Percentiles rank a stretch among this genome's conserved stretches.
phyloP scores from a whole-genome alignment of 768 basidiomycete genomes.

The Tricholoma sp. region DNA sequence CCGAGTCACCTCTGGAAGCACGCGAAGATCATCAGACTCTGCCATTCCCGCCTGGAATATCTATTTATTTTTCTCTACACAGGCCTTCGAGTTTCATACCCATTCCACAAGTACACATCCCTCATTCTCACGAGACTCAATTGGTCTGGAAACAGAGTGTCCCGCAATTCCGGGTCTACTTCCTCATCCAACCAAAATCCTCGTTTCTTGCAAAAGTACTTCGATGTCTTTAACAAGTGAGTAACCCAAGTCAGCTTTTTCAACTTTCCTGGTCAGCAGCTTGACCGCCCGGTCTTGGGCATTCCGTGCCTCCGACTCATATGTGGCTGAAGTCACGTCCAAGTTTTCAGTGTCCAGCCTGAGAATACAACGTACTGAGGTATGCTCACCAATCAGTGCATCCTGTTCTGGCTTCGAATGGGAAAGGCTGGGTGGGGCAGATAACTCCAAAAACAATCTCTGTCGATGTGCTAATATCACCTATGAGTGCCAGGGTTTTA shows the following conservation, averaged over 20 bases:
- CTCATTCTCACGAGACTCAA: too few species aligned
- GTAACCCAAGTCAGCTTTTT: slow-evolving; percentile 14
- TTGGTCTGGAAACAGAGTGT: too few species aligned
- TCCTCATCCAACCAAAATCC: slow-evolving; percentile 8
- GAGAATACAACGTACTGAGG: background rate
- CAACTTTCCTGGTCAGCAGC: slow-evolving; percentile 16
- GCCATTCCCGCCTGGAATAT: too few species aligned
- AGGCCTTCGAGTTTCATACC: too few species aligned
- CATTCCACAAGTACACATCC: too few species aligned
- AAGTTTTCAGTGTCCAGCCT: background rate
- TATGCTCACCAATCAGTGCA: slow-evolving; percentile 6
- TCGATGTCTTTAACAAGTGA: slow-evolving; percentile 15
- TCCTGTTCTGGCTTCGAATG: slow-evolving; percentile 5
- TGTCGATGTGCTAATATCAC: slow-evolving; percentile 2
- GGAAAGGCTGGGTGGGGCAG: background rate
- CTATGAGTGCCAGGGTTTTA: background rate
- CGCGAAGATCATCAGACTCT: too few species aligned
- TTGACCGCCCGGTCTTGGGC: slow-evolving; percentile 7
- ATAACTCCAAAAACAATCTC: slow-evolving; percentile 1
- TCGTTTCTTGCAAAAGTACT: slow-evolving; percentile 10
- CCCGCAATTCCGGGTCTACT: too few species aligned
- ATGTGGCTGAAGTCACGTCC: slow-evolving; percentile 1
- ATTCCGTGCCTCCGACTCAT: background rate
- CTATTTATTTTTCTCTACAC: too few species aligned
- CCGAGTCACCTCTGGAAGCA: too few species aligned